Base-by-base conservation (phyloP, 768 basidiomycete genomes). In the Lactifluus piperatus region DNA sequence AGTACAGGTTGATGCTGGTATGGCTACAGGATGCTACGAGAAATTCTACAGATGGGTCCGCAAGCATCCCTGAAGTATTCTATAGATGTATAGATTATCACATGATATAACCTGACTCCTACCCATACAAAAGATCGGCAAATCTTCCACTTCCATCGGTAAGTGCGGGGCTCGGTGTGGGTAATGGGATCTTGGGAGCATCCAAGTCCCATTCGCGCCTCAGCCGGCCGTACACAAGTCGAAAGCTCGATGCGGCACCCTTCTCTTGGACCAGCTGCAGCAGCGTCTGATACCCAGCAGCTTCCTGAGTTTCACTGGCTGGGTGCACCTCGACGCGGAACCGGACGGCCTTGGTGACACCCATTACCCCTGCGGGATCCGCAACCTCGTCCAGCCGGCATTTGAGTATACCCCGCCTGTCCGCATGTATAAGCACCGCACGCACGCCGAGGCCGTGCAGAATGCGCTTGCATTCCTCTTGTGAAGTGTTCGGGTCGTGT, bases 231-330 rank as follows among this genome's bases (percentile, higher is more conserved):
- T 81, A 89, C 29, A 92, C 75, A 51, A 81, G 77, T 71, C 84
- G 88, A 75, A 97, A 91, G 29, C 81, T 85, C 24, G 90, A 89
- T 44, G 83, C 75, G 18, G 93, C 86, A 4, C 95, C 95, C 70
- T 85, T 93, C 75, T 97, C 94, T 64, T 90, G 85, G 14, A 89
- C 77, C 51, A 95, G 68, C 18, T 79, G 75, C 64, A 95, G 71
- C 37, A 77, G 75, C 13, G 86, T 81, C 60, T 77, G 74, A 73
- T 77, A 84, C 62, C 74, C 81, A 46, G 72, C 78, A 62, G 65
- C 66, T 34, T 69, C 68, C 64, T 80, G 77, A 46, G 74, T 74
- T 64, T 70, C 51, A 27, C 71, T 73, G 53, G 71, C 72, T 30
- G 68, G 61, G 34, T 80, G 75, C 65, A 94, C 75, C 68, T 95